These are phyloP conservation scores for Leishmania turanica DNA, from an alignment of 208 protist genomes.

Conservation along the genomic window DNA sequence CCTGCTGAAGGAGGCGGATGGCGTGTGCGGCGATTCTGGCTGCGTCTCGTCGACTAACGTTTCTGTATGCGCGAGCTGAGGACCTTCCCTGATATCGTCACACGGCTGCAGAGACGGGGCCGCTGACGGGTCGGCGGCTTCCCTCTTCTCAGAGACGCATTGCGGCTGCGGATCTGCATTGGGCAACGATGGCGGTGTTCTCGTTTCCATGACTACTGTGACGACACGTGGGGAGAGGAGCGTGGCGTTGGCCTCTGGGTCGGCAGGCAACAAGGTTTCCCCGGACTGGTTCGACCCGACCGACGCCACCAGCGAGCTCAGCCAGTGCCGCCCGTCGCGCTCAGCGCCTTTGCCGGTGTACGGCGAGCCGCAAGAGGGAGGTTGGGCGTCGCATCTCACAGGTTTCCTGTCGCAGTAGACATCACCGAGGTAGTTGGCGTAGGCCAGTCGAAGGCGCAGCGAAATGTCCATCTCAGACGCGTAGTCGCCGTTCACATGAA, in stretches of 20 bases:
- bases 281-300: neutral
- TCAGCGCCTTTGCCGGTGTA: neutral
- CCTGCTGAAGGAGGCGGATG: neutral
- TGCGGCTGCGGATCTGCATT: neutral
- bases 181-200: neutral
- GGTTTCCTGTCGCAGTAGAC: slow-evolving; percentile 18
- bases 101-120: neutral
- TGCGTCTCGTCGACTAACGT: neutral
- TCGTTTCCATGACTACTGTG: neutral
- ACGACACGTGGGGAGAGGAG: neutral
- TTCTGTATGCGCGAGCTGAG: neutral
- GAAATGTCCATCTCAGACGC: slow-evolving; percentile 23
- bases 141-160: neutral
- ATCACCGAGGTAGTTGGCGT: slow-evolving; percentile 27
- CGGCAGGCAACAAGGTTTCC: neutral
- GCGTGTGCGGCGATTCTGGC: neutral
- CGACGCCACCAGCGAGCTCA: slow-evolving; percentile 5
- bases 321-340: neutral
- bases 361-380: neutral
- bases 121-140: neutral
- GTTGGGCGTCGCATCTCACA: neutral
- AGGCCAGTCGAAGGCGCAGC: slow-evolving; percentile 47
- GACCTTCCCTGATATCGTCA: neutral
- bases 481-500: neutral
- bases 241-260: neutral